phyloP scores from a whole-genome alignment of 176 grass and related monocot species.

The Triticum dicoccoides region DNA sequence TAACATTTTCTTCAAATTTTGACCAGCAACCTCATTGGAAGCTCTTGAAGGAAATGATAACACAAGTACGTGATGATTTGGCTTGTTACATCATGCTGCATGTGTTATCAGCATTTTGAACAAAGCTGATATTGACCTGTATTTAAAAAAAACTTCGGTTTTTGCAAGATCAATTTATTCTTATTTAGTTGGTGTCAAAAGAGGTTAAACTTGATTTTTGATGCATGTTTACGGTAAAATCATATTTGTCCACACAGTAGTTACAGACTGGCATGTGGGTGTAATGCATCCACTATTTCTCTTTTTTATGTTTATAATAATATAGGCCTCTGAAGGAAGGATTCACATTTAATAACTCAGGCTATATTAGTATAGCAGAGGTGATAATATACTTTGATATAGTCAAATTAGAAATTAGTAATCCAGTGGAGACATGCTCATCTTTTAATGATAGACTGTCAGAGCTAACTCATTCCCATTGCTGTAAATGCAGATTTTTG shows the following conservation, averaged over 20 bases:
- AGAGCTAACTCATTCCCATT: neutral
- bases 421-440: neutral
- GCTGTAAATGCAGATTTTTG: slow-evolving; percentile 58
- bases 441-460: slow-evolving; percentile 4
- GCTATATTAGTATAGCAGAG: neutral
- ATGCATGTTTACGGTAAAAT: neutral
- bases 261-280: neutral
- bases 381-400: neutral
- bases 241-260: neutral
- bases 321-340: neutral
- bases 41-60: slow-evolving; percentile 86
- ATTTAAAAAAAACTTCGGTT: neutral
- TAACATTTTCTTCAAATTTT: slow-evolving; percentile 93
- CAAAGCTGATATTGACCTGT: neutral
- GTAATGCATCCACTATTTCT: neutral
- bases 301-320: neutral
- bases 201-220: neutral
- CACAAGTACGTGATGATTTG: slow-evolving; percentile 47
- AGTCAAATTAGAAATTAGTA: neutral
- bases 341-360: neutral
- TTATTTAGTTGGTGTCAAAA: neutral
- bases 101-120: neutral
- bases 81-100: slow-evolving; percentile 7
- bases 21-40: slow-evolving; percentile 84
- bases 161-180: neutral